Evolutionary conservation across 768 basidiomycete genomes (phyloP).

Genomic region (Austroboletus eburneus): DNA sequence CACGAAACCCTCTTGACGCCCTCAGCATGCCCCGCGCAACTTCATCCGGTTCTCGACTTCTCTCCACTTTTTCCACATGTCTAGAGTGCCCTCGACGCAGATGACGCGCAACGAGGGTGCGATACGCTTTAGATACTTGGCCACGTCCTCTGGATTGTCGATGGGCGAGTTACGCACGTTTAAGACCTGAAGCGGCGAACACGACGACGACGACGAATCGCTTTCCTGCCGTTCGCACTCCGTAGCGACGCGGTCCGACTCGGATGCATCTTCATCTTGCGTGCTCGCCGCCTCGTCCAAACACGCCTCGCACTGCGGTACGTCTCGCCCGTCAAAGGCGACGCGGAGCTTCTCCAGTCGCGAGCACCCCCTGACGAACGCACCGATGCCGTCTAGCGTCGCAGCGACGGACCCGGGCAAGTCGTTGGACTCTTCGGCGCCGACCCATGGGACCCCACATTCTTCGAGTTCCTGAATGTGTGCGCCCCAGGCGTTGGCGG

Average conservation of each 20-base stretch:
- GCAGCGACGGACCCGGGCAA: conserved; percentile 10
- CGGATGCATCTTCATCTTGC: no score
- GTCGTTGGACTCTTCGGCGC: conserved; percentile 11
- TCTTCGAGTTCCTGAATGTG: conserved; percentile 26
- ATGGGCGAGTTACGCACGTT: conserved; percentile 29
- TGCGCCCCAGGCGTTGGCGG: conserved; percentile 24
- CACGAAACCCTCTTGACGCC: no score
- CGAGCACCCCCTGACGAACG: conserved; percentile 16
- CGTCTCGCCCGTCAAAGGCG: conserved; percentile 23
- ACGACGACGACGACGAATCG: not conserved
- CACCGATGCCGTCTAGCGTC: conserved; percentile 22
- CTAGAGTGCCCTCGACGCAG: conserved; percentile 24
- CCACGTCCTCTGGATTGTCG: conserved; percentile 22
- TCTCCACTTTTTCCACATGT: conserved; percentile 28
- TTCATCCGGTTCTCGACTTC: conserved; percentile 24
- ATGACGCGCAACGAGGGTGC: conserved; percentile 24
- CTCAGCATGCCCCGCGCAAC: conserved; percentile 3
- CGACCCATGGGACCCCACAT: conserved; percentile 27
- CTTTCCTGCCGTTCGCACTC: no score
- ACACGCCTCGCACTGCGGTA: not conserved
- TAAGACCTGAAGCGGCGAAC: conserved; percentile 19
- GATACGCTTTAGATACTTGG: conserved; percentile 20
- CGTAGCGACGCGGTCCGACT: no score
- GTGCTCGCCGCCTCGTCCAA: no score
- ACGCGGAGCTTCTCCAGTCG: conserved; percentile 16